phyloP scores from a whole-genome alignment of 2,329 filamentous ascomycete genomes.

The Phyllosticta citrichinensis region DNA sequence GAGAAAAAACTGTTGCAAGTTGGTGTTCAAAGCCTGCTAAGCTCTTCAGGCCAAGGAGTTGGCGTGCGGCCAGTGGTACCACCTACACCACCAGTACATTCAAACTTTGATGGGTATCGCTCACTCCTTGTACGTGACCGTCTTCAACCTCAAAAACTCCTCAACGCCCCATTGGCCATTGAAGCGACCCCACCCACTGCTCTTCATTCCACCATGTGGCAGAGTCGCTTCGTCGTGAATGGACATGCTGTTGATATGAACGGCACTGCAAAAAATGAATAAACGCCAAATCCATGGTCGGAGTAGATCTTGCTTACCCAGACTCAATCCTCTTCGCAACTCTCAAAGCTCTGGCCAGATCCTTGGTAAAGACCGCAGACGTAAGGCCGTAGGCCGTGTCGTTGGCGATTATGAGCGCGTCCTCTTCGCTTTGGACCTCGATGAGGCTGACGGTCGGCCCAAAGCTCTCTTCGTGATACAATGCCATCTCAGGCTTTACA shows the following conservation, averaged over 20 bases:
- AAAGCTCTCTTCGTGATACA: constrained; percentile 68
- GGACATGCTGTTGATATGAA: constrained; percentile 43
- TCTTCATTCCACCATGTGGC: constrained; percentile 41
- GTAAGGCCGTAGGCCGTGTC: constrained; percentile 71
- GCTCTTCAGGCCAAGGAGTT: neutral
- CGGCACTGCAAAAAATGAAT: constrained; percentile 23
- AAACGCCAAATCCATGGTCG: neutral
- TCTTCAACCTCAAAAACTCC: constrained; percentile 36
- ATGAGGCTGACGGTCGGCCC: constrained; percentile 63
- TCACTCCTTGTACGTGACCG: constrained; percentile 30
- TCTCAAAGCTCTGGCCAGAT: constrained; percentile 41
- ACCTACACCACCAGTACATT: too few relatives aligned
- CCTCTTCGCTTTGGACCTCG: constrained; percentile 56
- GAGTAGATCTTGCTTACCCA: constrained; percentile 35
- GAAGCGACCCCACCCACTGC: constrained; percentile 40
- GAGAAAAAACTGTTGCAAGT: neutral
- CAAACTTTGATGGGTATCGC: neutral
- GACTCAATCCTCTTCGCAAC: constrained; percentile 43
- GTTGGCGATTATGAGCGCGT: constrained; percentile 65
- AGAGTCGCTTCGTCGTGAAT: constrained; percentile 40
- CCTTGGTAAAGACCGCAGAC: constrained; percentile 61
- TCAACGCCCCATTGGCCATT: constrained; percentile 36
- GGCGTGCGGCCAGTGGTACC: too few relatives aligned
- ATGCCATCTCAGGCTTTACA: constrained; percentile 61
- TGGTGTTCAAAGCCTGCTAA: neutral